A percentile compares a stretch with the other conserved stretches of the same genome.
Evolutionary conservation across 148 eudicot species (phyloP).

Genomic region (Rhododendron kiyosumense): DNA sequence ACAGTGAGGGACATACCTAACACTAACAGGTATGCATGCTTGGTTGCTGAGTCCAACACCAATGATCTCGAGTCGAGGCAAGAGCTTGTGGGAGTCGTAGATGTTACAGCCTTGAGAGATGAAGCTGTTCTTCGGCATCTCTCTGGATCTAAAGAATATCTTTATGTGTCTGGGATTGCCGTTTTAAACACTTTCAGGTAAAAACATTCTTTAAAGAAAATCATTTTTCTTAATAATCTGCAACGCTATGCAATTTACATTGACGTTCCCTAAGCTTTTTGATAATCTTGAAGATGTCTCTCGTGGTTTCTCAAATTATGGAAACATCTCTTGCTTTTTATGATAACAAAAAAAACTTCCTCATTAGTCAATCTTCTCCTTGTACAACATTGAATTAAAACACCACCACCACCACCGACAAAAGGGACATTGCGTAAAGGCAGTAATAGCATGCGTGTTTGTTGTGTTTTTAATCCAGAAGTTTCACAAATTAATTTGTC

Average conservation of each 20-base stretch:
- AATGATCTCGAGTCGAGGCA: conserved; percentile 10
- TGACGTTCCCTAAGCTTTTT: not conserved
- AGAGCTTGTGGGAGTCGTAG: conserved; percentile 80
- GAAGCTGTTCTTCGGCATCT: conserved; percentile 61
- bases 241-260: not conserved
- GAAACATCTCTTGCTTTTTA: not conserved
- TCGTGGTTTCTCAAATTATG: not conserved
- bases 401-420: too few species aligned
- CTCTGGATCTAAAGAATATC: conserved; percentile 59
- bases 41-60: conserved; percentile 57
- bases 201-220: not conserved
- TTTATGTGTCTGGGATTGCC: conserved; percentile 91
- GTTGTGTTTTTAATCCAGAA: not conserved
- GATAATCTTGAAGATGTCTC: not conserved
- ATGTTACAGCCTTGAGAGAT: conserved; percentile 69
- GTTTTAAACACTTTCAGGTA: conserved; percentile 68
- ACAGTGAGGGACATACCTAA: not conserved
- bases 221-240: not conserved
- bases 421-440: not conserved
- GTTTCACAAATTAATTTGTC: not conserved
- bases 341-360: not conserved
- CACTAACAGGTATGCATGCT: conserved; percentile 84
- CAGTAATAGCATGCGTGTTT: not conserved
- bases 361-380: too few species aligned
- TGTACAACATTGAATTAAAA: too few species aligned